phyloP scores from a whole-genome alignment of 352 stramenopile genomes.

The Hyaloperonospora arabidopsidis region DNA sequence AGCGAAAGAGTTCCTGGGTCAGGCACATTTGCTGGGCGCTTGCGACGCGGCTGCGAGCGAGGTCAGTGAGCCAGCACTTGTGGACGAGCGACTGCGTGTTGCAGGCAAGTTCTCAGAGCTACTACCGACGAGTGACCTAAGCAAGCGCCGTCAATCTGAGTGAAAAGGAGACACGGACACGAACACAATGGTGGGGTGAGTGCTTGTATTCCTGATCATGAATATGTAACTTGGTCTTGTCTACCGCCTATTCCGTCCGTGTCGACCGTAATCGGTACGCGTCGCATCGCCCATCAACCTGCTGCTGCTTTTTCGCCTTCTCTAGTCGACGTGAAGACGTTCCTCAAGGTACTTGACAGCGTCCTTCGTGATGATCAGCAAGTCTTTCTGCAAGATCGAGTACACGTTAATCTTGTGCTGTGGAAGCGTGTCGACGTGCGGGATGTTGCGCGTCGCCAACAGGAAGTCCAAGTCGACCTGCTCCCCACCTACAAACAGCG shows the following conservation, averaged over 20 bases:
- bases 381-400: slow-evolving; percentile 85
- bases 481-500: slow-evolving; percentile 74
- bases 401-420: slow-evolving; percentile 88
- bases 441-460: slow-evolving; percentile 80
- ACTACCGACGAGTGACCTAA: slow-evolving; percentile 42
- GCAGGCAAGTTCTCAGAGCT: slow-evolving; percentile 46
- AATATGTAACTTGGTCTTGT: slow-evolving; percentile 14
- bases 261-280: slow-evolving; percentile 18
- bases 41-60: slow-evolving; percentile 34
- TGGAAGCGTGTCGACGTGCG: slow-evolving; percentile 73
- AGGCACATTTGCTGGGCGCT: slow-evolving; percentile 44
- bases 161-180: slow-evolving; percentile 1
- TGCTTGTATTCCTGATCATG: slow-evolving; percentile 12
- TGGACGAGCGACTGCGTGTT: slow-evolving; percentile 56
- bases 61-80: slow-evolving; percentile 45
- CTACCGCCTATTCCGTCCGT: slow-evolving; percentile 3
- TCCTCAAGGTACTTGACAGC: slow-evolving; percentile 85
- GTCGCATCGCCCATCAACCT: not conserved
- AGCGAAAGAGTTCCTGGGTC: slow-evolving; percentile 67
- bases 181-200: slow-evolving; percentile 5
- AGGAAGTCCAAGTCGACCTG: slow-evolving; percentile 70
- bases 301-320: slow-evolving; percentile 3
- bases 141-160: slow-evolving; percentile 42
- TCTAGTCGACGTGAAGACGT: slow-evolving; percentile 76
- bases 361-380: slow-evolving; percentile 80